These are phyloP conservation scores for Suhomyces anneliseae DNA, from an alignment of 1,139 yeast genomes.

Conservation along the genomic window DNA sequence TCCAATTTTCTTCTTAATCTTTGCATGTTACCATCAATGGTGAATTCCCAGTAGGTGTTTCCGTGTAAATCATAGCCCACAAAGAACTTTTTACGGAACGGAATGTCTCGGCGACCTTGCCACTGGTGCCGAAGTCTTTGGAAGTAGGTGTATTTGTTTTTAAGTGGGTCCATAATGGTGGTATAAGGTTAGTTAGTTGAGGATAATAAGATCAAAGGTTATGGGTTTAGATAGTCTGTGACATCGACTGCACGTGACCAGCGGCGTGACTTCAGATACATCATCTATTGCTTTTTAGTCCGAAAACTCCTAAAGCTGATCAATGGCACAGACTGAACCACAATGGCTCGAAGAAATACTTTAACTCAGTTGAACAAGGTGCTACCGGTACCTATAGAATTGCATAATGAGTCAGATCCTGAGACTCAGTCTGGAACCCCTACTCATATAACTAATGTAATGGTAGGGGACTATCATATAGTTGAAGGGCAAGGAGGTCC, in stretches of 20 bases:
- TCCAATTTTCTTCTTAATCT: conserved; percentile 51
- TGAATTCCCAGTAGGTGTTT: conserved; percentile 83
- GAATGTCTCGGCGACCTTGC: conserved; percentile 62
- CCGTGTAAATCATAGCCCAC: conserved; percentile 79
- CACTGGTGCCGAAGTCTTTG: conserved; percentile 55
- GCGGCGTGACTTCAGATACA: background rate
- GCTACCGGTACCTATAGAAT: conserved; percentile 41
- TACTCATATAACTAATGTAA: conserved; percentile 34
- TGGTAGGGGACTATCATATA: conserved; percentile 41
- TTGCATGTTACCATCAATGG: conserved; percentile 47
- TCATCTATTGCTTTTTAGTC: no score
- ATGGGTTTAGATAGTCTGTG: no score
- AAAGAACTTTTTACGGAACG: conserved; percentile 59
- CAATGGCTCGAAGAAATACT: conserved; percentile 7
- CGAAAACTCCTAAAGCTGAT: no score
- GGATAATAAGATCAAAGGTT: background rate
- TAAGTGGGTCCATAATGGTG: conserved; percentile 27
- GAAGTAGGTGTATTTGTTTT: conserved; percentile 35
- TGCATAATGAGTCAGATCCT: conserved; percentile 29
- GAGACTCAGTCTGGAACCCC: conserved; percentile 8
- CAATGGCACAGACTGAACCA: background rate
- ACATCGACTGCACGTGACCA: background rate
- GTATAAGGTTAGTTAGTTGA: background rate
- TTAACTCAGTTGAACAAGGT: conserved; percentile 31
- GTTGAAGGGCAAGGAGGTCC: conserved; percentile 39